Percentiles rank a stretch among this genome's conserved stretches.
Evolutionary conservation across 768 basidiomycete genomes (phyloP).

Genomic region (Panaeolus papilionaceus): DNA sequence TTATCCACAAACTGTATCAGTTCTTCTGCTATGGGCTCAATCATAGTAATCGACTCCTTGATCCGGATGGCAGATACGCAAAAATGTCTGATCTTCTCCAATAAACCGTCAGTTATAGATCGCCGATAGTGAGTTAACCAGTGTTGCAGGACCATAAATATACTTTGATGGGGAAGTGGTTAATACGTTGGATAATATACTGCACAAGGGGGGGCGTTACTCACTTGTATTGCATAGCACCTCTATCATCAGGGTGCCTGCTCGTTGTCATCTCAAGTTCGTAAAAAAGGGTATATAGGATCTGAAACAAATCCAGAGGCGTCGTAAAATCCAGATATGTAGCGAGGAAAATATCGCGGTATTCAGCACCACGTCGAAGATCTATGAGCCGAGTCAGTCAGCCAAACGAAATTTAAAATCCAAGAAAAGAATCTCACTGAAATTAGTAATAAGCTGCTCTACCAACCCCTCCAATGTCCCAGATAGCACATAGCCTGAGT

Average conservation of each 20-base stretch:
- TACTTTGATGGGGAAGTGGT: constrained; percentile 28
- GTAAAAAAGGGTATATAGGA: constrained; percentile 45
- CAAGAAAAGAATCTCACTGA: too few relatives aligned
- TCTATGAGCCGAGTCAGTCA: constrained; percentile 32
- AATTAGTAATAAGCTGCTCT: constrained; percentile 43
- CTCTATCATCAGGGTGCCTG: constrained; percentile 34
- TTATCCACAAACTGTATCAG: constrained; percentile 37
- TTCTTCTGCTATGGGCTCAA: constrained; percentile 36
- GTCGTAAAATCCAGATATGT: constrained; percentile 51
- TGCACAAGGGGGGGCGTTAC: constrained; percentile 18
- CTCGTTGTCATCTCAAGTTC: constrained; percentile 33
- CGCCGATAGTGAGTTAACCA: constrained; percentile 42
- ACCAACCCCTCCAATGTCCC: constrained; percentile 52
- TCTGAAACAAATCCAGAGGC: constrained; percentile 43
- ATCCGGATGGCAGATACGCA: constrained; percentile 36
- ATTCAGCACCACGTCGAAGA: constrained; percentile 40
- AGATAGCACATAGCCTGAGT: constrained; percentile 37
- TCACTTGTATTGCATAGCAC: constrained; percentile 43
- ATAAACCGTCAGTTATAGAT: constrained; percentile 36
- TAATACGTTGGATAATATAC: background rate
- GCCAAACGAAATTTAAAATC: too few relatives aligned
- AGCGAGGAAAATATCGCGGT: constrained; percentile 46
- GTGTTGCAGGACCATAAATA: constrained; percentile 42
- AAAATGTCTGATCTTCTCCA: constrained; percentile 43
- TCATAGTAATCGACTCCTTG: constrained; percentile 38